These are phyloP conservation scores for Ophiosphaerella herpotricha DNA, from an alignment of 2,329 filamentous ascomycete species.

Conservation along the genomic window DNA sequence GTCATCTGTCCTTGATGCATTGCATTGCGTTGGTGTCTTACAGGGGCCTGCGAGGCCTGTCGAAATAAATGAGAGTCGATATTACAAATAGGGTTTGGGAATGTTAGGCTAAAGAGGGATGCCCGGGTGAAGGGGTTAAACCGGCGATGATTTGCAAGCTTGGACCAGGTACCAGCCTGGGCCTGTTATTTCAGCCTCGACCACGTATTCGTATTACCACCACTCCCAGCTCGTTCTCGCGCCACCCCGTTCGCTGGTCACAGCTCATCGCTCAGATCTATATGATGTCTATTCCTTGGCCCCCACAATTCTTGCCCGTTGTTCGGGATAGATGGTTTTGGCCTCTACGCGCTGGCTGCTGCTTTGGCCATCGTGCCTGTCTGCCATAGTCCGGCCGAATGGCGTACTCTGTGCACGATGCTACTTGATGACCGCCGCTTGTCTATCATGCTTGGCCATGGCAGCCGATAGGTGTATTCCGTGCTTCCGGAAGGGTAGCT, in stretches of 20 bases:
- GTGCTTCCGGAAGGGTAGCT: slow-evolving; percentile 33
- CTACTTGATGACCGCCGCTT: slow-evolving; percentile 22
- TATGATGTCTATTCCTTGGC: slow-evolving; percentile 12
- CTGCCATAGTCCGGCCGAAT: slow-evolving; percentile 33
- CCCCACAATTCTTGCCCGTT: slow-evolving; percentile 16
- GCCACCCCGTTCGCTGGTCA: slow-evolving; percentile 12
- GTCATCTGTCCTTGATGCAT: slow-evolving; percentile 25
- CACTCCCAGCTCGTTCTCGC: slow-evolving; percentile 22
- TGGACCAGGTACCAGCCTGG: slow-evolving; percentile 17
- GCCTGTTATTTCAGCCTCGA: slow-evolving; percentile 32
- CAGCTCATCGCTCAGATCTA: slow-evolving; percentile 18
- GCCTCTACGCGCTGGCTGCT: slow-evolving; percentile 6
- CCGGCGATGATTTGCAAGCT: slow-evolving; percentile 27
- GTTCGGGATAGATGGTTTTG: slow-evolving; percentile 36
- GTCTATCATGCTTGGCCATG: slow-evolving; percentile 19
- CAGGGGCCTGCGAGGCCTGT: slow-evolving; percentile 20
- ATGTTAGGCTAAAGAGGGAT: slow-evolving; percentile 38
- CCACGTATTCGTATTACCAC: slow-evolving; percentile 18
- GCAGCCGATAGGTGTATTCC: slow-evolving; percentile 24
- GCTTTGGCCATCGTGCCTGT: slow-evolving; percentile 13
- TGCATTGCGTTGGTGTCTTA: slow-evolving; percentile 18
- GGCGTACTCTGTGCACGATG: slow-evolving; percentile 21
- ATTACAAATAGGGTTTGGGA: slow-evolving; percentile 32
- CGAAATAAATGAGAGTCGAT: slow-evolving; percentile 33
- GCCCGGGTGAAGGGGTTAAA: slow-evolving; percentile 24